These are phyloP conservation scores for Yamadazyma aaseri DNA, from an alignment of 1,139 yeast genomes.

Conservation along the genomic window DNA sequence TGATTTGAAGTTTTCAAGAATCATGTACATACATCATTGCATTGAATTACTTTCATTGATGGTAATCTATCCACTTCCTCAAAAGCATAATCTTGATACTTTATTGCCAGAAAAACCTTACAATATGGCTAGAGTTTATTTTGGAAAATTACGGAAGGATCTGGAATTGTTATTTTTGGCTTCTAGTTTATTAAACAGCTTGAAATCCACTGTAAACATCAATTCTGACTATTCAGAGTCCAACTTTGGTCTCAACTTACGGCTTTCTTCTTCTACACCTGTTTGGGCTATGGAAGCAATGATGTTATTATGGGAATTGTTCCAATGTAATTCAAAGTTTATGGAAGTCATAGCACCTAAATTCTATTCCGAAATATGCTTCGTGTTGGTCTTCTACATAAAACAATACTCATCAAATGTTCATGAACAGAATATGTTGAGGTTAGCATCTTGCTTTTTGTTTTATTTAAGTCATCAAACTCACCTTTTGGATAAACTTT, in stretches of 20 bases:
- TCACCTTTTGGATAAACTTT: conserved; percentile 34
- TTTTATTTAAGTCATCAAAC: conserved; percentile 59
- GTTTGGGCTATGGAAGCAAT: conserved; percentile 55
- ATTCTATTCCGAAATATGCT: conserved; percentile 53
- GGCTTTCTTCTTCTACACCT: conserved; percentile 30
- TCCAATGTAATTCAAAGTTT: conserved; percentile 66
- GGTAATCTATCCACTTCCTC: conserved; percentile 65
- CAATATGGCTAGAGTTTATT: conserved; percentile 51
- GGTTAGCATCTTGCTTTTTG: conserved; percentile 60
- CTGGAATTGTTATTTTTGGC: conserved; percentile 51
- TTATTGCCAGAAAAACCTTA: conserved; percentile 34
- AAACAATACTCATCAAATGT: conserved; percentile 36
- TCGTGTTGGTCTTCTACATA: conserved; percentile 57
- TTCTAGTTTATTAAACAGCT: conserved; percentile 43
- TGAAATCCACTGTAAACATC: conserved; percentile 40
- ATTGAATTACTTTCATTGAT: conserved; percentile 62
- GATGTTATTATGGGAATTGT: conserved; percentile 71
- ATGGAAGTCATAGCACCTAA: conserved; percentile 47
- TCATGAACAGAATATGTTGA: conserved; percentile 46
- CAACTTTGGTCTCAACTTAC: conserved; percentile 3
- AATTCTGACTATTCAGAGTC: conserved; percentile 5
- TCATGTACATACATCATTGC: conserved; percentile 54
- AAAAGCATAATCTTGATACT: conserved; percentile 20
- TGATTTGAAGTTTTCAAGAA: conserved; percentile 43
- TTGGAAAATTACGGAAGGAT: conserved; percentile 55